These are phyloP conservation scores for Dictyostelium purpureum DNA, from an alignment of 78 protist species.

Conservation along the genomic window DNA sequence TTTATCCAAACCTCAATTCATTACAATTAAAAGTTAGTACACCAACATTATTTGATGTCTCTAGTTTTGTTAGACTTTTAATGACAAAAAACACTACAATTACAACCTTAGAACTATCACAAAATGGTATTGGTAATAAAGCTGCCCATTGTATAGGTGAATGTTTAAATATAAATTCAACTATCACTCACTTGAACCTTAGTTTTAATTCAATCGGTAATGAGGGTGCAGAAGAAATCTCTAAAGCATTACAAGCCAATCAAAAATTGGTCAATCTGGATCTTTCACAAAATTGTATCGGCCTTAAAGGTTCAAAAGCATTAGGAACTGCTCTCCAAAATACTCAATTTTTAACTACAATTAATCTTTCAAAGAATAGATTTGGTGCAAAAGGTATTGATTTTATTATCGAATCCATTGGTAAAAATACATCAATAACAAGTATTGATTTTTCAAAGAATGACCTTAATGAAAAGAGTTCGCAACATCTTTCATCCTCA, in stretches of 20 bases:
- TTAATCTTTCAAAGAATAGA: slow-evolving; percentile 72
- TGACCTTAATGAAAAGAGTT: slow-evolving; percentile 44
- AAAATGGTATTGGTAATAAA: slow-evolving; percentile 74
- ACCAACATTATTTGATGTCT: slow-evolving; percentile 58
- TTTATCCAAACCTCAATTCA: slow-evolving; percentile 3
- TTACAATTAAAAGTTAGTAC: slow-evolving; percentile 55
- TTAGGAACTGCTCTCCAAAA: slow-evolving; percentile 46
- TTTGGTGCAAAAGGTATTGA: slow-evolving; percentile 73
- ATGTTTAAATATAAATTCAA: slow-evolving; percentile 26
- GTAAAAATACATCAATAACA: slow-evolving; percentile 15
- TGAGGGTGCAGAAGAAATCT: slow-evolving; percentile 79
- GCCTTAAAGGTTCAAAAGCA: slow-evolving; percentile 78
- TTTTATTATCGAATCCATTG: slow-evolving; percentile 25
- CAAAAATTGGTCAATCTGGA: slow-evolving; percentile 33
- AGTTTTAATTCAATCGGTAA: slow-evolving; percentile 75
- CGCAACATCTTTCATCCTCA: slow-evolving; percentile 22
- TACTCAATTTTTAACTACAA: slow-evolving; percentile 31
- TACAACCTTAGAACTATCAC: slow-evolving; percentile 45
- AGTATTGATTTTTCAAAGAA: slow-evolving; percentile 51
- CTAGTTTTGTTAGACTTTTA: slow-evolving; percentile 26
- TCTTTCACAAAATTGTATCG: slow-evolving; percentile 80
- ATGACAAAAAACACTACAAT: slow-evolving; percentile 7
- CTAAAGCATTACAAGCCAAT: slow-evolving; percentile 54
- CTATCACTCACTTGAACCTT: slow-evolving; percentile 41
- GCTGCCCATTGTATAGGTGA: slow-evolving; percentile 62